Base-by-base conservation (phyloP, 2,329 filamentous ascomycete genomes). In the Sarocladium kiliense region DNA sequence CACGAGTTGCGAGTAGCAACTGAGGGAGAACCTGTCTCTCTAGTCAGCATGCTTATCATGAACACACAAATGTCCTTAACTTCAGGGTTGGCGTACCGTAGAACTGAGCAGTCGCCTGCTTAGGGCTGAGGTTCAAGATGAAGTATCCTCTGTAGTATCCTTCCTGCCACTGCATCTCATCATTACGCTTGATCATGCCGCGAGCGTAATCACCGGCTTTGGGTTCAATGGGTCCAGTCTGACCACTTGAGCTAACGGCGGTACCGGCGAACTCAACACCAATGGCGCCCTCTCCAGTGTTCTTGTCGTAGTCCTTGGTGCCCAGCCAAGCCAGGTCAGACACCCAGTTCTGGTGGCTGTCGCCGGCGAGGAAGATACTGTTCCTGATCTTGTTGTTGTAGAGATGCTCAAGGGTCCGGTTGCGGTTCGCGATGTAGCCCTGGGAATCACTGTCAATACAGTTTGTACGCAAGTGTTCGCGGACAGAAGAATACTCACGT, bases 121-220 rank as follows among this genome's bases (percentile, higher is more conserved):
- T 74, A 21, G 80, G 74, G 19, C 71, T 74, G 55, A 88, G 72
- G 49, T 79, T 76, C 39, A 90, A 71, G 63, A 87, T 79, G 61
- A 84, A 89, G 70, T 91, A 91, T 1, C 87, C 88, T 18, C 87
- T 77, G 67, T 89, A 91, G 66, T 87, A 90, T 7, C 84, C 67
- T 56, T 90, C 87, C 61, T 86, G 82, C 87, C 86, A 91, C 63
- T 88, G 84, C 47, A 91, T 72, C 66, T 87, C 84, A 1, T 74
- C 70, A 66, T 88, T 90, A 21, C 61, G 75, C 69, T 42, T 64
- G 64, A 59, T 76, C 72, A 32, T 79, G 70, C 60, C 64, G 66
- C 61, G 74, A 56, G 69, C 67, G 51, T 73, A 71, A 58, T 84
- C 77, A 1, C 81, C 81, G 1, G 67, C 66, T 0, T 69, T 70